Evolutionary conservation across 2,329 filamentous ascomycete genomes (phyloP).

Genomic region (Epichloe baconii): DNA sequence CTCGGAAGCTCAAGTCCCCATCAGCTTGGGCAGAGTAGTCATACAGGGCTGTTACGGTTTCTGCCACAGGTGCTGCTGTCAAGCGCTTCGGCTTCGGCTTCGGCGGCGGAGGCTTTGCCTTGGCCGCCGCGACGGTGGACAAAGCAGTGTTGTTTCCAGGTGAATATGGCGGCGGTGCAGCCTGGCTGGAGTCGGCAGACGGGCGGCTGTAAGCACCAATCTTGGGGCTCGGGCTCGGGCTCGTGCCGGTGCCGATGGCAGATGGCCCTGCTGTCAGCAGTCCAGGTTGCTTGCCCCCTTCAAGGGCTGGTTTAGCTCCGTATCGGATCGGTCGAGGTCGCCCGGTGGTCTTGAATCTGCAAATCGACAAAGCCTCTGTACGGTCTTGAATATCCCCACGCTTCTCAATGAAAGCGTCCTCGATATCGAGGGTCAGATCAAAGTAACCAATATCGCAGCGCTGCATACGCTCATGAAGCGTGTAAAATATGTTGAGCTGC

Average conservation of each 20-base stretch:
- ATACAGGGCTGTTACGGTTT: slow-evolving; percentile 83
- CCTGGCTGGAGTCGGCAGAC: slow-evolving; percentile 30
- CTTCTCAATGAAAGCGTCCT: slow-evolving; percentile 82
- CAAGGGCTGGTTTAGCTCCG: slow-evolving; percentile 39
- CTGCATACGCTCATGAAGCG: slow-evolving; percentile 96
- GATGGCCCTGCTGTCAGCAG: slow-evolving; percentile 36
- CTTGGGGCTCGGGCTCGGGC: slow-evolving; percentile 15
- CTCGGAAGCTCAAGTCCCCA: slow-evolving; percentile 79
- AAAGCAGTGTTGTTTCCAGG: slow-evolving; percentile 27
- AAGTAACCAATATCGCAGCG: slow-evolving; percentile 96
- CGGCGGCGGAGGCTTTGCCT: slow-evolving; percentile 58
- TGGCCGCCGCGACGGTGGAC: slow-evolving; percentile 37
- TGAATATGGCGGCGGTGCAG: slow-evolving; percentile 62
- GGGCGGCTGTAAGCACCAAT: slow-evolving; percentile 22
- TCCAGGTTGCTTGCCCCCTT: slow-evolving; percentile 33
- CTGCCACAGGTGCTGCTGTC: slow-evolving; percentile 48
- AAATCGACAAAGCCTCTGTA: slow-evolving; percentile 72
- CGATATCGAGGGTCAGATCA: slow-evolving; percentile 77
- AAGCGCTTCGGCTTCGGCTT: slow-evolving; percentile 70
- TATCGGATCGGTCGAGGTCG: slow-evolving; percentile 48
- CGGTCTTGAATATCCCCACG: slow-evolving; percentile 76
- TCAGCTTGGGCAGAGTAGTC: slow-evolving; percentile 94
- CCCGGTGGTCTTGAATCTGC: slow-evolving; percentile 83
- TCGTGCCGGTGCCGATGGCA: slow-evolving; percentile 8
- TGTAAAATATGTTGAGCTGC: slow-evolving; percentile 99